Evolutionary conservation across 169 alveolate species (phyloP).

Genomic region (Plasmodium inui): DNA sequence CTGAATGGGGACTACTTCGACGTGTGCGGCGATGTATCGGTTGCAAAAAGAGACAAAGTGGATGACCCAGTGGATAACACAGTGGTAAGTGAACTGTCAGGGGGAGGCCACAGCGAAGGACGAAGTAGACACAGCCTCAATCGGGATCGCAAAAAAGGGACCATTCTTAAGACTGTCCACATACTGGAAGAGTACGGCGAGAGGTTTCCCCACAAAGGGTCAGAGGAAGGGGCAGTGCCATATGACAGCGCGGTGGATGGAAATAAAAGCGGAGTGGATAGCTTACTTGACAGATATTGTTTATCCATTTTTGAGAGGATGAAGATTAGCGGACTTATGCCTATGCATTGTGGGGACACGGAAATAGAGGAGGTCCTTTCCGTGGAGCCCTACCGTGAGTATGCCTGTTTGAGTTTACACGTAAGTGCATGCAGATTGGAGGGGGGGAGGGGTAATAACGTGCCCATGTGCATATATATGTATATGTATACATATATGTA

Average conservation of each 20-base stretch:
- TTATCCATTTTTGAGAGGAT: slow-evolving; percentile 24
- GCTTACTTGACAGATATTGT: slow-evolving; percentile 1
- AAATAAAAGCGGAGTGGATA: neutral
- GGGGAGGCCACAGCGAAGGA: neutral
- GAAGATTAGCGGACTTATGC: neutral
- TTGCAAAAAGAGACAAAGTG: neutral
- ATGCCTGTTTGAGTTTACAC: slow-evolving; percentile 26
- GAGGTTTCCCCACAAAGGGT: neutral
- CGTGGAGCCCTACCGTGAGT: slow-evolving; percentile 26
- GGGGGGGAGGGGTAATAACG: neutral
- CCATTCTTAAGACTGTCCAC: slow-evolving; percentile 33
- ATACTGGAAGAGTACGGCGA: slow-evolving; percentile 16
- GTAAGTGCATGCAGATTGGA: slow-evolving; percentile 8
- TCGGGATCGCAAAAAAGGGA: slow-evolving; percentile 1
- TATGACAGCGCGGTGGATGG: neutral
- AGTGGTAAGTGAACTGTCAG: neutral
- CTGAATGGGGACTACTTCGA: neutral
- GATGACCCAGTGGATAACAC: neutral
- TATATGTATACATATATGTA: neutral
- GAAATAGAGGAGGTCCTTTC: neutral
- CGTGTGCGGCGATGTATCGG: neutral
- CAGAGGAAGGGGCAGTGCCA: neutral
- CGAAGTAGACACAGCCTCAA: neutral
- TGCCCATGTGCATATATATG: neutral
- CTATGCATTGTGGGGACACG: neutral